Evolutionary conservation across 495 filamentous ascomycete genomes (phyloP), one percentile per base, ranked within the genome.

Genomic region (Tricharina praecox): DNA sequence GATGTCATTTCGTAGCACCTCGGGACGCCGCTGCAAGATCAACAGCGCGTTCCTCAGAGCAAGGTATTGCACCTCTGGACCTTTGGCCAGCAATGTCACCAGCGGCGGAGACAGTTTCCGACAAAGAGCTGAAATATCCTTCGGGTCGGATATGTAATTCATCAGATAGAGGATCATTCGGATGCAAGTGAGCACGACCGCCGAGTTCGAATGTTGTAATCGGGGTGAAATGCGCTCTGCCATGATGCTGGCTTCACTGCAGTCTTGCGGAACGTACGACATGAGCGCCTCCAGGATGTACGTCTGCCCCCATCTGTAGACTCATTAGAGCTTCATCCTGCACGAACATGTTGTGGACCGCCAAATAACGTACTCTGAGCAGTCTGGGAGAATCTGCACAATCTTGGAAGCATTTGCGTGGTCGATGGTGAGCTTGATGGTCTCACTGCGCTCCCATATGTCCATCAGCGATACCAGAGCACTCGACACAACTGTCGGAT

Each of bases 211-310:
- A 61, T 99, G 90, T 11, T 90, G 93, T 11, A 99, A 70, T 16
- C 92, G 84, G 13, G 88, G 92, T 1, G 87, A 76, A 54, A 99
- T 85, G 47, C 90, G 79, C 62, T 96, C 90, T 23, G 90, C 90
- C 35, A 99, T 75, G 21, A 96, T 69, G 8, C 82, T 70, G 4
- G 90, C 87, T 63, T 99, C 90, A 3, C 74, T 69, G 1, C 78
- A 75, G 54, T 95, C 87, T 65, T 93, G 87, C 8, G 90, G 90
- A 28, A 96, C 82, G 65, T 99, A 96, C 13, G 85, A 86, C 85
- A 95, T 99, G 50, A 99, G 72, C 7, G 90, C 85, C 66, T 99
- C 90, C 8, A 99, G 74, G 48, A 99, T 99, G 60, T 99, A 99
- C 33, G 86, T 92, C 68, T 99, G 90, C 37, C 92, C 88, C 90